Percentiles rank a stretch among this genome's conserved stretches.
Evolutionary conservation across 495 filamentous ascomycete genomes (phyloP).

Genomic region (Lasiosphaeria ovina): DNA sequence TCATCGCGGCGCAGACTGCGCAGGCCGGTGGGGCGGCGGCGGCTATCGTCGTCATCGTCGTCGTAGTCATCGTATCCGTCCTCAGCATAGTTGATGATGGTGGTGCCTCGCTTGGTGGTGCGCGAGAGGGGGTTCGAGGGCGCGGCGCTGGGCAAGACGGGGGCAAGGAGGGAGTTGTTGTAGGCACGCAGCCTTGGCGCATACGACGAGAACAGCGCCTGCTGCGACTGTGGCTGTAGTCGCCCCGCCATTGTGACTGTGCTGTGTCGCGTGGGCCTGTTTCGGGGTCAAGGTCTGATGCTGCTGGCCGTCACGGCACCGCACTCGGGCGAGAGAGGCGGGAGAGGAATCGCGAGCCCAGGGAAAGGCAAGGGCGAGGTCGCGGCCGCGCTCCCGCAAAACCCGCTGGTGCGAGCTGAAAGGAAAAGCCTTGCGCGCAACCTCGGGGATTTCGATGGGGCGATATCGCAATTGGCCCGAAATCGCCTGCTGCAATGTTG

Average conservation of each 20-base stretch:
- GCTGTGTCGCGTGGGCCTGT: constrained; percentile 17
- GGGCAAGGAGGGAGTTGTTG: constrained; percentile 87
- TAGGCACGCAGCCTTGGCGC: constrained; percentile 88
- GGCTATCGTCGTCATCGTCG: constrained; percentile 75
- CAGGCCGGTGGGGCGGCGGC: constrained; percentile 77
- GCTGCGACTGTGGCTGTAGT: constrained; percentile 47
- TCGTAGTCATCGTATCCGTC: constrained; percentile 93
- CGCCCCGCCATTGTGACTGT: constrained; percentile 42
- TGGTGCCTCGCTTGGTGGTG: constrained; percentile 95
- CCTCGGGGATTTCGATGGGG: too few relatives aligned
- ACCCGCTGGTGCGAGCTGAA: too few relatives aligned
- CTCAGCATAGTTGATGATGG: constrained; percentile 95
- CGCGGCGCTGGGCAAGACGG: constrained; percentile 68
- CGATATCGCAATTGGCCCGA: too few relatives aligned
- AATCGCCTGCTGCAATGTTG: too few relatives aligned
- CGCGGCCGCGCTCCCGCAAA: too few relatives aligned
- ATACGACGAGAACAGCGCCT: constrained; percentile 89
- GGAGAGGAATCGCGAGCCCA: too few relatives aligned
- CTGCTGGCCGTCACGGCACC: neutral
- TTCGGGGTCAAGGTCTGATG: neutral
- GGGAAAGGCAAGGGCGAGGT: too few relatives aligned
- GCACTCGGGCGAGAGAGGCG: too few relatives aligned
- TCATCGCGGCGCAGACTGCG: constrained; percentile 81
- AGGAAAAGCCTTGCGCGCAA: too few relatives aligned
- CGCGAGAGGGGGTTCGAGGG: constrained; percentile 67